These are phyloP conservation scores for Paramecium sexaurelia DNA, from an alignment of 73 alveolate species.

Conservation along the genomic window DNA sequence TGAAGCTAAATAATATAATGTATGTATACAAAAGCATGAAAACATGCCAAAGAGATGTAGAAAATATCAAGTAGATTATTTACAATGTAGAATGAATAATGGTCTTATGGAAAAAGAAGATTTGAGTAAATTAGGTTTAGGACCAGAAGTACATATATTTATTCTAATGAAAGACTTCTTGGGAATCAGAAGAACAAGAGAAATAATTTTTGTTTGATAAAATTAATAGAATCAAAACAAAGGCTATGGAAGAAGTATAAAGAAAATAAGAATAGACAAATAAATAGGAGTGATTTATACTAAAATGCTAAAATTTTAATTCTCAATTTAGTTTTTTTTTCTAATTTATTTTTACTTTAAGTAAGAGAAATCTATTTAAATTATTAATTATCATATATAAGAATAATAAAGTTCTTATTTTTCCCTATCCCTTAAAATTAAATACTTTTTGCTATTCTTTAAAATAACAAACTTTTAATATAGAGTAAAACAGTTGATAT, in stretches of 20 bases:
- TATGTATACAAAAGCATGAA: slow-evolving; percentile 76
- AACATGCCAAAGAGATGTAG: slow-evolving; percentile 91
- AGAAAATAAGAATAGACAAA: not conserved
- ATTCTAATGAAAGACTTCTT: slow-evolving; percentile 43
- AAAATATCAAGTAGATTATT: slow-evolving; percentile 81
- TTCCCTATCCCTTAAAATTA: no score
- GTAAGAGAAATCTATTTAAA: no score
- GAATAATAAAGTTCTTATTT: no score
- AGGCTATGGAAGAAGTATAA: slow-evolving; percentile 41
- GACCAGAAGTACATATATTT: slow-evolving; percentile 65
- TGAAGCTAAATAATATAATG: slow-evolving; percentile 80
- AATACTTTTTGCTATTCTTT: no score
- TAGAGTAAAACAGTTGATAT: no score
- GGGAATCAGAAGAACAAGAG: slow-evolving; percentile 70
- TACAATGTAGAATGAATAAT: slow-evolving; percentile 88
- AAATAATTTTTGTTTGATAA: slow-evolving; percentile 56
- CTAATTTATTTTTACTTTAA: no score
- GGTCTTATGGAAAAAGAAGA: slow-evolving; percentile 85
- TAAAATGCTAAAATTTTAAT: not conserved
- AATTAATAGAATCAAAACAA: slow-evolving; percentile 53
- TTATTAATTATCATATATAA: no score
- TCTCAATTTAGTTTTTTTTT: not conserved
- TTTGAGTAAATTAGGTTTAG: slow-evolving; percentile 84
- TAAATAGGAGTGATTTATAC: not conserved
- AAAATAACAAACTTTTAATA: no score